Percentiles rank a stretch among this genome's conserved stretches.
phyloP scores from a whole-genome alignment of 495 filamentous ascomycete genomes.

The Talaromyces trachyspermus region DNA sequence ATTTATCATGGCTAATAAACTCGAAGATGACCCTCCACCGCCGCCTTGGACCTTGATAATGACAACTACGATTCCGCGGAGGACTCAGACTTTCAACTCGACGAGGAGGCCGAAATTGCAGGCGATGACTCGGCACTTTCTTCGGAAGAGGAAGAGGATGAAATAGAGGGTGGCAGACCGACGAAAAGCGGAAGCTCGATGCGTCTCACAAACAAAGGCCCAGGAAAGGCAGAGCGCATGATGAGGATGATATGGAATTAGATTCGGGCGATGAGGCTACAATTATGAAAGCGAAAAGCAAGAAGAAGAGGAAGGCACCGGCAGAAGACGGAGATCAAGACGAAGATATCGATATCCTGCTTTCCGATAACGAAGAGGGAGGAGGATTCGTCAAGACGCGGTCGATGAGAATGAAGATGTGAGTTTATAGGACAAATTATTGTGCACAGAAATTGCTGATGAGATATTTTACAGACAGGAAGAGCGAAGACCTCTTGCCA shows the following conservation, averaged over 20 bases:
- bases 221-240: constrained; percentile 8
- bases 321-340: constrained; percentile 38
- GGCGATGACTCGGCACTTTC: constrained; percentile 26
- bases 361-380: constrained; percentile 51
- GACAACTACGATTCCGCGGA: constrained; percentile 64
- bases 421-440: constrained; percentile 13
- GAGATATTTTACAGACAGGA: constrained; percentile 42
- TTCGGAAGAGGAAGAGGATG: constrained; percentile 21
- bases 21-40: background rate
- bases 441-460: constrained; percentile 3
- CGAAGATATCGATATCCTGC: constrained; percentile 48
- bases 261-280: constrained; percentile 76
- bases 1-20: constrained; percentile 1
- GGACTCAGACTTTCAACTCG: constrained; percentile 68
- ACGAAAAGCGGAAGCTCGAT: constrained; percentile 32
- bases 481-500: constrained; percentile 55
- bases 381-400: constrained; percentile 82
- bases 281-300: constrained; percentile 54
- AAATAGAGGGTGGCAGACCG: constrained; percentile 21
- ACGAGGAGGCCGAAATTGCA: constrained; percentile 36
- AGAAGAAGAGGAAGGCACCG: constrained; percentile 27
- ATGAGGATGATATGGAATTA: constrained; percentile 35
- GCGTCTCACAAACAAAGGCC: background rate
- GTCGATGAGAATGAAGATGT: constrained; percentile 56
- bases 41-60: constrained; percentile 32